These are phyloP conservation scores for Prunus dulcis DNA, from an alignment of 306 rosid genomes.

Conservation along the genomic window DNA sequence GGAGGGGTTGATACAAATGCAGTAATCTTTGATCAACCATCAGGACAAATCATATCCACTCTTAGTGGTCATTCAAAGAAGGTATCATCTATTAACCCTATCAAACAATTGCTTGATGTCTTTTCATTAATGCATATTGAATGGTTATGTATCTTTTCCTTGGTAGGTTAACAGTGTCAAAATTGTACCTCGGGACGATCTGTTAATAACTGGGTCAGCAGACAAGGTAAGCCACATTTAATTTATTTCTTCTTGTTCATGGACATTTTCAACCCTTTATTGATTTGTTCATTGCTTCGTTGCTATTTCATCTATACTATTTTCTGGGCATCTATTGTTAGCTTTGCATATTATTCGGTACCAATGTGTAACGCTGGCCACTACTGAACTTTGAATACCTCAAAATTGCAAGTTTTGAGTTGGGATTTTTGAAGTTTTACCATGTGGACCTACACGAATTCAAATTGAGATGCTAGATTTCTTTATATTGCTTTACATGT, in stretches of 20 bases:
- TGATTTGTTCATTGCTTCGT: neutral
- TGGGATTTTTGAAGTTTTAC: neutral
- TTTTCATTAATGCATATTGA: conserved; percentile 8
- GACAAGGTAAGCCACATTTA: conserved; percentile 61
- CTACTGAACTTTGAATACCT: neutral
- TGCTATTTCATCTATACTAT: neutral
- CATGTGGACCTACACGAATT: neutral
- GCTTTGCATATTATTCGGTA: neutral
- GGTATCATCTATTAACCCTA: conserved; percentile 42
- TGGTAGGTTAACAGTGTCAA: conserved; percentile 82
- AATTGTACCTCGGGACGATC: conserved; percentile 72
- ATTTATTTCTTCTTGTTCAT: conserved; percentile 6
- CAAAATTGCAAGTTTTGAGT: neutral
- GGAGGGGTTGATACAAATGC: conserved; percentile 96
- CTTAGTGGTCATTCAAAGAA: conserved; percentile 93
- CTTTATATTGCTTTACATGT: neutral
- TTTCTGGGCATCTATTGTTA: neutral
- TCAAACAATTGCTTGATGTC: neutral
- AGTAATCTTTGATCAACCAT: conserved; percentile 79
- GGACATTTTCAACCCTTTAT: neutral
- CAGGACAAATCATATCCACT: conserved; percentile 90
- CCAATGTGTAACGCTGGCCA: neutral
- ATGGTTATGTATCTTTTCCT: conserved; percentile 25
- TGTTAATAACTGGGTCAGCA: conserved; percentile 74
- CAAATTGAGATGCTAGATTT: neutral